Conservation (phyloP, 805 yeast species). For the Myxozyma neglecta region DNA sequence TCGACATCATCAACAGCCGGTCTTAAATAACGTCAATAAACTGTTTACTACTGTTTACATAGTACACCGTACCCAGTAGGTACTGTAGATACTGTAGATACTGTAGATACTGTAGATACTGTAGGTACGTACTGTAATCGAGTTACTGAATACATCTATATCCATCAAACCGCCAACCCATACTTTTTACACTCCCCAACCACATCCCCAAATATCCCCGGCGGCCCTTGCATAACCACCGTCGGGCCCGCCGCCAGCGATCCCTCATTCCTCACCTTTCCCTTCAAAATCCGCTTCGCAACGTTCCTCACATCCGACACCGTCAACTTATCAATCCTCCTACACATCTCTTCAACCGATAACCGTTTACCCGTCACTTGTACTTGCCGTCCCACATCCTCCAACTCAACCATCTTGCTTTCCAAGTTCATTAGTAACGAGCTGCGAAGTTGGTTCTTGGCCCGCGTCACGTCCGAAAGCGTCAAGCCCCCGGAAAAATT, state of each 20-base stretch:
- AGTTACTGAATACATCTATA: no score
- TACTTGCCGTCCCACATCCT: constrained; percentile 93
- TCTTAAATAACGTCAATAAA: background rate
- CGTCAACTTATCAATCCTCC: constrained; percentile 66
- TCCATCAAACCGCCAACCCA: constrained; percentile 66
- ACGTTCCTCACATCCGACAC: constrained; percentile 68
- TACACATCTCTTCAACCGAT: constrained; percentile 77
- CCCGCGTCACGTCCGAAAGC: constrained; percentile 75
- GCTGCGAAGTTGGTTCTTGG: constrained; percentile 87
- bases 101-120: no score
- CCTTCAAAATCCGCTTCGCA: constrained; percentile 73
- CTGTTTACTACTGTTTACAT: background rate
- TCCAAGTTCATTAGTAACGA: constrained; percentile 91
- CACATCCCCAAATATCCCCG: constrained; percentile 84
- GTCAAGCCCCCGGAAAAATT: constrained; percentile 49
- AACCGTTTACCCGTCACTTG: constrained; percentile 70
- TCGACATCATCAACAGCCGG: constrained; percentile 73
- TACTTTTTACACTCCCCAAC: constrained; percentile 60
- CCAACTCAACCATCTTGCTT: constrained; percentile 88
- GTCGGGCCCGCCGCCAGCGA: constrained; percentile 71
- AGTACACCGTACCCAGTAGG: no score
- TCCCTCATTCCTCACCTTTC: constrained; percentile 51
- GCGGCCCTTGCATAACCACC: constrained; percentile 82
- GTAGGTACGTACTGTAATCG: no score
- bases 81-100: no score